phyloP scores from a whole-genome alignment of 2,329 filamentous ascomycete species.

The Diplodia seriata region DNA sequence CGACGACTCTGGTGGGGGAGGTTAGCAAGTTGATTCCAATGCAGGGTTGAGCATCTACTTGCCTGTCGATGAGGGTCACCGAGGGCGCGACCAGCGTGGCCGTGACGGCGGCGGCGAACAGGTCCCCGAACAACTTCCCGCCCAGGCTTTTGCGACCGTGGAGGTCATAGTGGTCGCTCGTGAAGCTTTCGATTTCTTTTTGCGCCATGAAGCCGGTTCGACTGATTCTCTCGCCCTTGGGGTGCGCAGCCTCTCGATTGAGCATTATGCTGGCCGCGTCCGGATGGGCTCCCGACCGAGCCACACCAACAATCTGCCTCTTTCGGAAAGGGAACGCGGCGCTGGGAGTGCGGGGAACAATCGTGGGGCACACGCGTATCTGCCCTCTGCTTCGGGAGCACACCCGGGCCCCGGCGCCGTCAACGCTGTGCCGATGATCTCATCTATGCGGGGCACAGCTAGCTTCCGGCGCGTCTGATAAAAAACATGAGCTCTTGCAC shows the following conservation, averaged over 20 bases:
- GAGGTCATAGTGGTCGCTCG: background rate
- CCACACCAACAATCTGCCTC: background rate
- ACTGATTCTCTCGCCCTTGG: background rate
- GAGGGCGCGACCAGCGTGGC: conserved; percentile 40
- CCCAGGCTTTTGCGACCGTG: background rate
- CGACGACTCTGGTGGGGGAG: conserved; percentile 35
- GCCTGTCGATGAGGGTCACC: conserved; percentile 43
- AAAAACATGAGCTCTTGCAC: background rate
- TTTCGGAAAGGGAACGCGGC: background rate
- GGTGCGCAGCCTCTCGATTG: background rate
- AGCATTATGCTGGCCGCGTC: background rate
- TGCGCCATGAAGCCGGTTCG: conserved; percentile 4
- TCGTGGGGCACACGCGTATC: background rate
- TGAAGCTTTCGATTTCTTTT: background rate
- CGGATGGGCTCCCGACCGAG: conserved; percentile 9
- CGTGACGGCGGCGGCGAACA: conserved; percentile 39
- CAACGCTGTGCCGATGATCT: conserved; percentile 7
- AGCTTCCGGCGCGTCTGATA: conserved; percentile 6
- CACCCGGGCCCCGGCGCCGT: conserved; percentile 13
- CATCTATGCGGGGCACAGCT: conserved; percentile 1
- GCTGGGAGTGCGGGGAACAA: background rate
- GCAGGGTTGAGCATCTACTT: conserved; percentile 3
- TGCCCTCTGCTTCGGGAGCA: conserved; percentile 6
- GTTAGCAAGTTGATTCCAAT: background rate
- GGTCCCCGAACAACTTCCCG: conserved; percentile 37